phyloP scores from a whole-genome alignment of 1,284 basidiomycete species.

The Heterobasidion parviporum region DNA sequence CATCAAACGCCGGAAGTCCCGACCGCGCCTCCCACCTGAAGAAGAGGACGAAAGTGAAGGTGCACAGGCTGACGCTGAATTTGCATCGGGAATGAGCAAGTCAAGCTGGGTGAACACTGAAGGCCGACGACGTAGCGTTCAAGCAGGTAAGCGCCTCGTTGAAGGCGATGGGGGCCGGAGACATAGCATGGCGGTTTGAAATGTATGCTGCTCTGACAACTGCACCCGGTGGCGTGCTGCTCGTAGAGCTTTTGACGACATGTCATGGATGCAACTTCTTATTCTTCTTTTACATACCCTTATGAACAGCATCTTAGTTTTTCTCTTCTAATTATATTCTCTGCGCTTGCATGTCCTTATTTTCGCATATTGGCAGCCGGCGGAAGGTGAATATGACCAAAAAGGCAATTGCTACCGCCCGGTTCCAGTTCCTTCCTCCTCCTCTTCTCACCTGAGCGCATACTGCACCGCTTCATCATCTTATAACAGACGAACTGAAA shows the following conservation, averaged over 20 bases:
- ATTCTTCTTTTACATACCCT: not conserved
- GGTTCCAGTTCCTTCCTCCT: too few species aligned
- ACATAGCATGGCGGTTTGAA: constrained; percentile 29
- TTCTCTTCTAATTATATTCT: not conserved
- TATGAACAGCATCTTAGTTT: not conserved
- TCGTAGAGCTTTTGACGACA: not conserved
- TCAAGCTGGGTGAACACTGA: constrained; percentile 47
- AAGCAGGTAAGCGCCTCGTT: constrained; percentile 15
- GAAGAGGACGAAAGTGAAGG: constrained; percentile 54
- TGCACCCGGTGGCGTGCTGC: not conserved
- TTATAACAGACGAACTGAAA: too few species aligned
- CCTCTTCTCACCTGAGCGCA: too few species aligned
- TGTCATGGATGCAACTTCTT: not conserved
- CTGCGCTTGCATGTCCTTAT: too few species aligned
- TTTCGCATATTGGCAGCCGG: too few species aligned
- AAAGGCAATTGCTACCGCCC: too few species aligned
- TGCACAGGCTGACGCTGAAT: constrained; percentile 60
- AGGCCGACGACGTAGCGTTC: constrained; percentile 39
- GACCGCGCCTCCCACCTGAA: constrained; percentile 35
- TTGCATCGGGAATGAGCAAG: constrained; percentile 24
- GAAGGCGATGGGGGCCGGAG: constrained; percentile 28
- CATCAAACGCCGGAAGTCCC: constrained; percentile 44
- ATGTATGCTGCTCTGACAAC: not conserved
- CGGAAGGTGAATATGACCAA: too few species aligned
- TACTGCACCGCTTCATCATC: too few species aligned